Conservation (phyloP, 1,139 yeast genomes). For the Taphrina flavorubra region DNA sequence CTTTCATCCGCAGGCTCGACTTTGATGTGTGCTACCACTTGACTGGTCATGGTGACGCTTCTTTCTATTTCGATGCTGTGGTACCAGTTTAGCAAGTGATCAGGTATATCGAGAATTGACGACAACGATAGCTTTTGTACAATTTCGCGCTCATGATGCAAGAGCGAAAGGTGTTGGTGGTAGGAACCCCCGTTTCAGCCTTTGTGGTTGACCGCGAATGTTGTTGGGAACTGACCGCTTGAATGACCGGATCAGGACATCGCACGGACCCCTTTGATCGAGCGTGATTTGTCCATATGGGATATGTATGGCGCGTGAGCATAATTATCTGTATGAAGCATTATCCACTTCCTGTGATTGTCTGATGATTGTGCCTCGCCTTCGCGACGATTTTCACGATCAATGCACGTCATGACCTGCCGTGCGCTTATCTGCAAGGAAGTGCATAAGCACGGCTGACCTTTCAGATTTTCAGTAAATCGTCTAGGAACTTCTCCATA, state of each 20-base stretch:
- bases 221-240: background rate
- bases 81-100: background rate
- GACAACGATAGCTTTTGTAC: background rate
- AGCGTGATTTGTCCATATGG: background rate
- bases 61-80: background rate
- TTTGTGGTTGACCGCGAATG: background rate
- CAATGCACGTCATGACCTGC: no score
- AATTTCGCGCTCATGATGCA: background rate
- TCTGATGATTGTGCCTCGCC: no score
- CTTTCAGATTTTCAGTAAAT: conserved; percentile 12
- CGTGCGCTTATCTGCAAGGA: no score
- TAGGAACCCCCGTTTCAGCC: conserved; percentile 6
- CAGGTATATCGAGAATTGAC: background rate
- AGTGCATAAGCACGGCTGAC: background rate
- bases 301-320: background rate
- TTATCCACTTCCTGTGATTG: background rate
- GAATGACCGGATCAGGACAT: background rate
- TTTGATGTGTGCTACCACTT: conserved; percentile 7
- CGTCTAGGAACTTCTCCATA: conserved; percentile 22
- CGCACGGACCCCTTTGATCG: conserved; percentile 6
- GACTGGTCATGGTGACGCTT: background rate
- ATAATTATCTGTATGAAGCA: background rate
- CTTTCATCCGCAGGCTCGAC: conserved; percentile 4
- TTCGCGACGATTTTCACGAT: no score
- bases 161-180: background rate